Evolutionary conservation across 2,329 filamentous ascomycete species (phyloP), one percentile per base, ranked within the genome.

Genomic region (Fusarium chaquense): DNA sequence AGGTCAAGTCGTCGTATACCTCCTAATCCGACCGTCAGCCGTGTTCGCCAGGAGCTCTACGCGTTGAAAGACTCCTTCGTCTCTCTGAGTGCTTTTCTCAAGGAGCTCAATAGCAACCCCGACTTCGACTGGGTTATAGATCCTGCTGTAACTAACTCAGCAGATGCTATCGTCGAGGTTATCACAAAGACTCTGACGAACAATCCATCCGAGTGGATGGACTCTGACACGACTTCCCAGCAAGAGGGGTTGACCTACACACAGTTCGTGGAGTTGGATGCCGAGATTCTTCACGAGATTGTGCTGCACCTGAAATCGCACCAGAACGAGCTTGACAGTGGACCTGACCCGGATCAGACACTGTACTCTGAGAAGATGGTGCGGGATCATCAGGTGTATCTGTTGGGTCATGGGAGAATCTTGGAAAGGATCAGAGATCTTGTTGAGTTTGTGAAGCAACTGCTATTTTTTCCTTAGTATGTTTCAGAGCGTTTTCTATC

Each of bases 151-250:
- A 41, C 72, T 4, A 28, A 38, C 2, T 50, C 62, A 2, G 16
- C 72, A 0, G 52, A 55, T 1, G 6, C n/a, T 16, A 44, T 75
- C 15, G 24, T 43, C 3, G 65, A 62, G 15, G 58, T 50, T 12
- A 69, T 74, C 5, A 61, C 73, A 1, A 73, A 36, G 1, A 69
- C 60, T 1, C 51, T 76, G 6, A 75, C 70, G 3, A 76, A 76
- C 22, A 63, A 76, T n/a, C 67, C 62, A 0, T 67, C 70, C 0
- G 74, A 76, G 6, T 76, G 74, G 74, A 66, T 75, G 7, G 74
- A 76, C 2, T 69, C 66, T 0, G 6, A 35, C 7, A 15, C 1
- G 6, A 13, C 24, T 12, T 5, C n/a, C 1, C 24, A 3, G 2
- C 10, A 51, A 2, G 47, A 9, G 3, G 26, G 38, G 5, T 68